Base-by-base conservation (phyloP, 2,329 filamentous ascomycete species). In the Grosmannia serpens region DNA sequence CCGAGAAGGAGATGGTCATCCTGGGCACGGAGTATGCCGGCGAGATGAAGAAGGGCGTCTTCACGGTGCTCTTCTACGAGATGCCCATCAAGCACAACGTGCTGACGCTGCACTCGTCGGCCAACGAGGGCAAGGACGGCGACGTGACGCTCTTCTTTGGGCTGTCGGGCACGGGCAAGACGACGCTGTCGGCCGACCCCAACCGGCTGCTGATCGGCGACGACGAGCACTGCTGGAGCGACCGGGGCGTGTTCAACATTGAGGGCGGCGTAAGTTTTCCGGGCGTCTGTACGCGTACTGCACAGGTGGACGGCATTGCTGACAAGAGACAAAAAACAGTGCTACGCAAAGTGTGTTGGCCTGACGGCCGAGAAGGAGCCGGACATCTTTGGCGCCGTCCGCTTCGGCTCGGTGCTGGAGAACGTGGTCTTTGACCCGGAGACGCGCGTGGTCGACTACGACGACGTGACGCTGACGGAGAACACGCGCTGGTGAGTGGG, bases 1-100 rank as follows among this genome's bases (percentile, higher is more conserved):
- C 88, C 71, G 91, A 96, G 71, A 96, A 96, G 86, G 94, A 99
- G 83, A 99, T 99, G 94, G 94, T 99, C 67, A 99, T 99, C 72
- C 86, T 99, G 59, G 94, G 94, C 73, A 99, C 94, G 41, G 94
- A 99, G 79, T 99, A 99, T 71, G 94, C 94, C 59, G 92, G 92
- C 69, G 89, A 92, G 78, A 92, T 94, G 89, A 96, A 96, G 81
- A 96, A 96, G 81, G 91, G 94, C 67, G 84, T 99, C 74, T 99
- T 99, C 83, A 99, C 94, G 53, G 91, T 99, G 55, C 86, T 99
- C 72, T 99, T 96, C 84, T 99, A 97, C 81, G 94, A 99, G 81
- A 99, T 97, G 91, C 94, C 94, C 62, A 89, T 99, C 72, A 96
- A 96, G 85, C 94, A 99, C 84, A 95, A 97, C 75, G 92, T 99